A percentile compares a stretch with the other conserved stretches of the same genome.
Conservation (phyloP, 1,284 basidiomycete genomes). For the Austroboletus rostrupii region DNA sequence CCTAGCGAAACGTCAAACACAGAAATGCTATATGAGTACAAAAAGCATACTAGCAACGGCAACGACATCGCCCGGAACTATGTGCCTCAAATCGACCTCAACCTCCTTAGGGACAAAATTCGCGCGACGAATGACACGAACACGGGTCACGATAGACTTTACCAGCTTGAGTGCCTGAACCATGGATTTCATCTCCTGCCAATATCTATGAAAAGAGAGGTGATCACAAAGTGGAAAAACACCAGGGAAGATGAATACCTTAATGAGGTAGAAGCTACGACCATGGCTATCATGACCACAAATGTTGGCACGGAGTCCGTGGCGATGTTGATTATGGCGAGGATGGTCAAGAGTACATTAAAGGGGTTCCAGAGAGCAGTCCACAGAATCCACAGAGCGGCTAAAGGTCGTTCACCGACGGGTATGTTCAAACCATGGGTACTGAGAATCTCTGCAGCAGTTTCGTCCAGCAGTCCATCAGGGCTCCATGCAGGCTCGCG, state of each 20-base stretch:
- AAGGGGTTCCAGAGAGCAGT: conserved; percentile 31
- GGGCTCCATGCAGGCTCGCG: conserved; percentile 27
- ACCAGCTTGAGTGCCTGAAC: conserved; percentile 31
- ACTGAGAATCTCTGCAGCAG: conserved; percentile 16
- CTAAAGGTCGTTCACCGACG: conserved; percentile 28
- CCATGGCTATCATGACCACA: conserved; percentile 30
- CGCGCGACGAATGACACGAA: conserved; percentile 28
- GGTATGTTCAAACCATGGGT: conserved; percentile 26
- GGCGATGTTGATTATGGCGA: conserved; percentile 27
- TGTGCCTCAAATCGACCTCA: conserved; percentile 25
- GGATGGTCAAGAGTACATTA: conserved; percentile 29
- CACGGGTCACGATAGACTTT: conserved; percentile 30
- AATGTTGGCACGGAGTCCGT: conserved; percentile 31
- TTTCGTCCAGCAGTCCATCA: conserved; percentile 24
- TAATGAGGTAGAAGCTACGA: conserved; percentile 28
- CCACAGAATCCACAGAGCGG: conserved; percentile 25
- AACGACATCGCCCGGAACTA: conserved; percentile 30
- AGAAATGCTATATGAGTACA: neutral
- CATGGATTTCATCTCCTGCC: conserved; percentile 32
- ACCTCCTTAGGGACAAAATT: conserved; percentile 21
- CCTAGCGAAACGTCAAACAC: conserved; percentile 10
- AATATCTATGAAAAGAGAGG: conserved; percentile 18
- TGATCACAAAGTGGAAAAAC: neutral
- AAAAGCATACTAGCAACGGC: conserved; percentile 25
- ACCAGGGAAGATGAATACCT: conserved; percentile 14